A percentile compares a stretch with the other conserved stretches of the same genome.
These are phyloP conservation scores for Akanthomyces dipterigenus DNA, from an alignment of 2,329 filamentous ascomycete species.

Conservation along the genomic window DNA sequence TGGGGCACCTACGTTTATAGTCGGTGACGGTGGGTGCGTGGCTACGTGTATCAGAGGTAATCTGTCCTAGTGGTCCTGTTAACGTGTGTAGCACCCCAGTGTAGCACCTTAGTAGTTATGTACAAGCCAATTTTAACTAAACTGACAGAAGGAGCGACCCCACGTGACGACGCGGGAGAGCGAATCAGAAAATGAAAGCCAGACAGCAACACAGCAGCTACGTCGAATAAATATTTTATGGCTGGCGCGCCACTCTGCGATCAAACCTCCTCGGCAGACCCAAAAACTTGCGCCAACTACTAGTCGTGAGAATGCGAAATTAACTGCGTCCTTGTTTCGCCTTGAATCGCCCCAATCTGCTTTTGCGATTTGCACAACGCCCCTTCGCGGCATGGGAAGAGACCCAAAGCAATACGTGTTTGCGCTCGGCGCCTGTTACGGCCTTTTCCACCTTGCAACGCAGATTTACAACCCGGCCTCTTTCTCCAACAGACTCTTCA, in stretches of 20 bases:
- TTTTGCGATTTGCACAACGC: not conserved
- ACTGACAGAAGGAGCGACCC: no score
- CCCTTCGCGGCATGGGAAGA: conserved; percentile 25
- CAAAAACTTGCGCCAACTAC: not conserved
- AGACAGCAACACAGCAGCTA: not conserved
- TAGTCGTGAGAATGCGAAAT: not conserved
- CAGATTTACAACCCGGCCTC: conserved; percentile 26
- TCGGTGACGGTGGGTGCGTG: no score
- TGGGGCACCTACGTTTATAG: no score
- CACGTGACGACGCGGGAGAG: no score
- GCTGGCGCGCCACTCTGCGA: conserved; percentile 7
- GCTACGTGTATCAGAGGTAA: no score
- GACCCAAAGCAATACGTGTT: conserved; percentile 33
- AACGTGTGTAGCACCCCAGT: no score
- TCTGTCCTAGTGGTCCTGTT: no score
- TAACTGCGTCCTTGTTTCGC: not conserved
- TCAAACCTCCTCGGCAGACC: not conserved
- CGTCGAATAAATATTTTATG: conserved; percentile 5
- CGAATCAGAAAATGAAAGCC: no score
- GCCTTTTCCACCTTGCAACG: conserved; percentile 30
- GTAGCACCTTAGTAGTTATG: no score
- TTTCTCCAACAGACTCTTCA: conserved; percentile 11
- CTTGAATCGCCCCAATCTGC: not conserved
- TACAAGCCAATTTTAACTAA: no score
- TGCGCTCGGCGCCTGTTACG: conserved; percentile 28